Evolutionary conservation across 441 rosid species (phyloP).

Genomic region (Adansonia madagascariensis): DNA sequence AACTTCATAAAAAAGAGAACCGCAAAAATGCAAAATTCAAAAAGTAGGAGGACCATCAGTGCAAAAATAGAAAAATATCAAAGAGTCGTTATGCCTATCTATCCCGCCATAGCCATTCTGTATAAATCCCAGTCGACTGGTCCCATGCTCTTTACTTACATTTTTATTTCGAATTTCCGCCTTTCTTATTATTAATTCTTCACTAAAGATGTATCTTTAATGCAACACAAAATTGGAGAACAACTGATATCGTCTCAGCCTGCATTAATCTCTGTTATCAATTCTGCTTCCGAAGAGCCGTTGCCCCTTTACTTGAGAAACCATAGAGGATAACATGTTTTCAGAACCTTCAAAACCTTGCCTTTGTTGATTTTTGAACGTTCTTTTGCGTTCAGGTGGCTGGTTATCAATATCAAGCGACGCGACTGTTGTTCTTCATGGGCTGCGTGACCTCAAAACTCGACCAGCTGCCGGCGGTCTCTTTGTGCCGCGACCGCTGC

Average conservation of each 20-base stretch:
- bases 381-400: neutral
- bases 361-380: neutral
- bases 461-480: constrained; percentile 76
- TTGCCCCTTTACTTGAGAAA: constrained; percentile 15
- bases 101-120: constrained; percentile 13
- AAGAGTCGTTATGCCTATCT: constrained; percentile 26
- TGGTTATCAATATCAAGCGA: constrained; percentile 2
- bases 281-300: neutral
- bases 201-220: neutral
- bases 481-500: constrained; percentile 77
- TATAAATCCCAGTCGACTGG: constrained; percentile 10
- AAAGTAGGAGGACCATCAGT: neutral
- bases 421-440: constrained; percentile 37
- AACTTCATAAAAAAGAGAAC: neutral
- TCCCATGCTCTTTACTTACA: neutral
- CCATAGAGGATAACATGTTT: too few species aligned
- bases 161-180: neutral
- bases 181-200: neutral
- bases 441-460: constrained; percentile 80
- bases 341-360: neutral
- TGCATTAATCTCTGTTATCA: neutral
- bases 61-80: constrained; percentile 5
- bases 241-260: neutral
- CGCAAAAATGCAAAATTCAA: constrained; percentile 5
- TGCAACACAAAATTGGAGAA: constrained; percentile 13